phyloP scores from a whole-genome alignment of 768 basidiomycete genomes.

The Rossbeevera mucosa region DNA sequence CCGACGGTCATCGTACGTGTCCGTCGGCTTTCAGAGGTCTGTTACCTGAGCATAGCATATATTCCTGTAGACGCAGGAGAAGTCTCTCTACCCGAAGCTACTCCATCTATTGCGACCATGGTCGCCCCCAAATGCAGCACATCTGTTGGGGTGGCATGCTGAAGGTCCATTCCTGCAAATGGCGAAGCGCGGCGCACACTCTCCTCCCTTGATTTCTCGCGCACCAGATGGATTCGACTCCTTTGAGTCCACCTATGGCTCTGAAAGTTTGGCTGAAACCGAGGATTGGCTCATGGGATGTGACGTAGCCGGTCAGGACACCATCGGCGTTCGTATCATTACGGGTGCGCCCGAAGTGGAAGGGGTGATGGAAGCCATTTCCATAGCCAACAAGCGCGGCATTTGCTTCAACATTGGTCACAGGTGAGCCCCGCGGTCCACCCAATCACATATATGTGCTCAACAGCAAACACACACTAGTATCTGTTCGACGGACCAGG shows the following conservation, averaged over 20 bases:
- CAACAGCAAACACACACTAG: conserved; percentile 33
- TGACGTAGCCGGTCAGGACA: conserved; percentile 21
- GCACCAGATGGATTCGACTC: conserved; percentile 61
- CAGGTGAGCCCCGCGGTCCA: conserved; percentile 44
- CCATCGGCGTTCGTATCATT: conserved; percentile 66
- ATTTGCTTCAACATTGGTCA: conserved; percentile 86
- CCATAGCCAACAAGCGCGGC: conserved; percentile 56
- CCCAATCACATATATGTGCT: neutral
- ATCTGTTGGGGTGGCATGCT: conserved; percentile 82
- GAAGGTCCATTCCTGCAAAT: conserved; percentile 87
- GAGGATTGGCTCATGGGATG: conserved; percentile 65
- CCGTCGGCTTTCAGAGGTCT: neutral
- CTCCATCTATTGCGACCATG: conserved; percentile 65
- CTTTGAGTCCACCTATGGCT: conserved; percentile 73
- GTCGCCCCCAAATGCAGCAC: conserved; percentile 59
- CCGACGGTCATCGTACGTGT: conserved; percentile 67
- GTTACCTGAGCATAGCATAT: neutral
- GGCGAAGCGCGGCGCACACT: conserved; percentile 81
- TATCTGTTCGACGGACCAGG: conserved; percentile 68
- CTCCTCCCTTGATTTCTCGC: conserved; percentile 56
- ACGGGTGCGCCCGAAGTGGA: conserved; percentile 85
- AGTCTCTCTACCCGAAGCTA: conserved; percentile 66
- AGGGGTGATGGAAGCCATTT: conserved; percentile 72
- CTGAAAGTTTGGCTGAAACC: conserved; percentile 53
- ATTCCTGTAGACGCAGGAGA: conserved; percentile 64